These are phyloP conservation scores for Cadophora gregata DNA, from an alignment of 2,329 filamentous ascomycete species.

Conservation along the genomic window DNA sequence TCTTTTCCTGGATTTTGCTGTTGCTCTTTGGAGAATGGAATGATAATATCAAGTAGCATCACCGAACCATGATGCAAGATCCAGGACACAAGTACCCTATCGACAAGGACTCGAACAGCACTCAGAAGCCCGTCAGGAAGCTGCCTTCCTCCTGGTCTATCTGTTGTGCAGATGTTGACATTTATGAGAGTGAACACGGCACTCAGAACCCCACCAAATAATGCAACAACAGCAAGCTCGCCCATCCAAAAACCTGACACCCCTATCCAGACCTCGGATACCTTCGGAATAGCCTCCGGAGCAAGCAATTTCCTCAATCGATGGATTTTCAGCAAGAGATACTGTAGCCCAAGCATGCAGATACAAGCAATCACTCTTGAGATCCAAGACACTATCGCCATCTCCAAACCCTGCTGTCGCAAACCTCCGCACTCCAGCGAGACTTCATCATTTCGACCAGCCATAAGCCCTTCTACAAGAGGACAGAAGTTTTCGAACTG, in stretches of 20 bases:
- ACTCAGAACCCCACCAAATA: not conserved
- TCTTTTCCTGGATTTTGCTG: not conserved
- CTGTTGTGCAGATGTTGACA: not conserved
- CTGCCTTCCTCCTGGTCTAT: not conserved
- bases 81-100: conserved; percentile 8
- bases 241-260: conserved; percentile 7
- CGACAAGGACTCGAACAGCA: not conserved
- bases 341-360: conserved; percentile 12
- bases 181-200: not conserved
- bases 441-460: not conserved
- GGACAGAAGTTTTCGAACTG: not conserved
- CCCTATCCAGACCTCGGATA: conserved; percentile 4
- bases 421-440: not conserved
- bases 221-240: not conserved
- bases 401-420: not conserved
- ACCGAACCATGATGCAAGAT: conserved; percentile 13
- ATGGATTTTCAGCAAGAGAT: conserved; percentile 8
- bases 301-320: conserved; percentile 13
- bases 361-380: not conserved
- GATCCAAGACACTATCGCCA: not conserved
- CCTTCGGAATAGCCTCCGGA: conserved; percentile 8
- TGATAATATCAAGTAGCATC: conserved; percentile 3
- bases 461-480: not conserved
- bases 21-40: conserved; percentile 9
- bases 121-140: not conserved